phyloP scores from a whole-genome alignment of 2,329 filamentous ascomycete species.

The Colletotrichum sp. region DNA sequence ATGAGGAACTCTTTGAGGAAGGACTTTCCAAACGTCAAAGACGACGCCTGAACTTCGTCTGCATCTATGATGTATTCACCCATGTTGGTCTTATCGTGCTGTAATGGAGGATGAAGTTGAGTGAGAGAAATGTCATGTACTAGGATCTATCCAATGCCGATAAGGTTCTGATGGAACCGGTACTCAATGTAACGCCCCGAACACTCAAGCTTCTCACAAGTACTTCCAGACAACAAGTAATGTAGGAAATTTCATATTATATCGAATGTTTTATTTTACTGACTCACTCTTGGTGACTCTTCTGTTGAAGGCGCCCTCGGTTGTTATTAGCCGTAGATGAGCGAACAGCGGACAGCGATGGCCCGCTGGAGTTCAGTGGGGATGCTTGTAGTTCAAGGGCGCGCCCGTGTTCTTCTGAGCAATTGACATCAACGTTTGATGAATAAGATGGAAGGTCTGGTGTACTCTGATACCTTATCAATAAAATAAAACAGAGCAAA shows the following conservation, averaged over 20 bases:
- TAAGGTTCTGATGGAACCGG: background rate
- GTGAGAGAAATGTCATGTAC: background rate
- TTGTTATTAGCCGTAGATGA: background rate
- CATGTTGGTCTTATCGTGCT: background rate
- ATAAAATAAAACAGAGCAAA: background rate
- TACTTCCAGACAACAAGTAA: background rate
- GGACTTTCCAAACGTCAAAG: slow-evolving; percentile 33
- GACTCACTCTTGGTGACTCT: background rate
- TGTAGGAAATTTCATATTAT: background rate
- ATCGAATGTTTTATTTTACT: background rate
- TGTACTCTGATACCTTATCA: background rate
- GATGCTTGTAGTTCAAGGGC: background rate
- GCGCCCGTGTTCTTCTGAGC: background rate
- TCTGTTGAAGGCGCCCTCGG: background rate
- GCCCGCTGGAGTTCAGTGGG: background rate
- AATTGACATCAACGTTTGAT: background rate
- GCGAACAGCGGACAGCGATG: background rate
- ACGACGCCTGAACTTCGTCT: background rate
- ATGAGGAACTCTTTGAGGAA: slow-evolving; percentile 73
- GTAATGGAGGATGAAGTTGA: background rate
- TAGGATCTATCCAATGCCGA: background rate
- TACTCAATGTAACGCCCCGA: background rate
- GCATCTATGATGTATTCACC: background rate
- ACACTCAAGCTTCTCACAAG: background rate
- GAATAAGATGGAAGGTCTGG: background rate